phyloP scores from a whole-genome alignment of 805 yeast species.

The Helenozyma rhizophorensis region DNA sequence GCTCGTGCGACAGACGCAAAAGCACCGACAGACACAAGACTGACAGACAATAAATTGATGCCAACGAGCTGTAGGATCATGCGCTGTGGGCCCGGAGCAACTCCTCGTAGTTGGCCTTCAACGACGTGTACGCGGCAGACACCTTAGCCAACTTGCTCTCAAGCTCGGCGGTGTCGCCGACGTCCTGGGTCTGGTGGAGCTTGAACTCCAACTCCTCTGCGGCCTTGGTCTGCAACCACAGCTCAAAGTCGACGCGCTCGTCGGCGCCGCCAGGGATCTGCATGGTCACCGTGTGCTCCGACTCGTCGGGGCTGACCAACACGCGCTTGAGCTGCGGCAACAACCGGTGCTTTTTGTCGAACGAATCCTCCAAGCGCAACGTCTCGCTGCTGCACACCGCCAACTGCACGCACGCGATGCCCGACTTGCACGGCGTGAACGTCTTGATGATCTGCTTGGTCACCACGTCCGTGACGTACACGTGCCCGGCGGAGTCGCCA shows the following conservation, averaged over 20 bases:
- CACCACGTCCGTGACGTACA: constrained; percentile 62
- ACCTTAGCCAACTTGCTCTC: constrained; percentile 45
- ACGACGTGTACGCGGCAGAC: constrained; percentile 55
- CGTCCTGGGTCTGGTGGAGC: constrained; percentile 1
- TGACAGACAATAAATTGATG: too few relatives aligned
- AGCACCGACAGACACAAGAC: too few relatives aligned
- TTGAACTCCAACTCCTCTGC: constrained; percentile 51
- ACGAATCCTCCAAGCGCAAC: constrained; percentile 10
- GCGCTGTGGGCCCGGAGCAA: constrained; percentile 46
- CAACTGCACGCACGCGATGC: constrained; percentile 29
- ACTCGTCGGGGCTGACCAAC: constrained; percentile 36
- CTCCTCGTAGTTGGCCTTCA: constrained; percentile 58
- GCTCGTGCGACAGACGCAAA: too few relatives aligned
- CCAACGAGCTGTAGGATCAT: too few relatives aligned
- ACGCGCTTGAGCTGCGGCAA: constrained; percentile 68
- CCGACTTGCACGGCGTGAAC: constrained; percentile 39
- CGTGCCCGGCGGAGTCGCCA: constrained; percentile 71
- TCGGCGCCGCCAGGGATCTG: constrained; percentile 28
- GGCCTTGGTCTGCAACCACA: constrained; percentile 46
- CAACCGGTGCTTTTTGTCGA: constrained; percentile 37
- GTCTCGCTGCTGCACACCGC: constrained; percentile 17
- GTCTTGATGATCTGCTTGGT: constrained; percentile 65
- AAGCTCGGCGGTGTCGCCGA: constrained; percentile 24
- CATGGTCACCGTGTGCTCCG: constrained; percentile 40
- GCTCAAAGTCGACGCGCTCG: constrained; percentile 36